Conservation (phyloP, 768 basidiomycete species). For the Pulveroboletus sp. region DNA sequence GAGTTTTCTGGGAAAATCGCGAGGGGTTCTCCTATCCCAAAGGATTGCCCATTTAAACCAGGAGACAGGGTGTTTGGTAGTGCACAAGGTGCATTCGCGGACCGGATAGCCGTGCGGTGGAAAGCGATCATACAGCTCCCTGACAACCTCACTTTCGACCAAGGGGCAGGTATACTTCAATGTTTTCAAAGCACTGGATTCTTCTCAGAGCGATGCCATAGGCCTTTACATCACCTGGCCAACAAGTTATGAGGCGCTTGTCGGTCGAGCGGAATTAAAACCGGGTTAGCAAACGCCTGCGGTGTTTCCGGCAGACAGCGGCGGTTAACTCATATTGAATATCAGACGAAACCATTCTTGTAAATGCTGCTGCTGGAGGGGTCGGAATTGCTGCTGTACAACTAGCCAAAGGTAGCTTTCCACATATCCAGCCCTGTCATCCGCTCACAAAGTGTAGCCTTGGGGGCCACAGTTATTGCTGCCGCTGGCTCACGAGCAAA, state of each 20-base stretch:
- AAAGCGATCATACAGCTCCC: slow-evolving; percentile 62
- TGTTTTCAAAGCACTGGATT: background rate
- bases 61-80: slow-evolving; percentile 90
- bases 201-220: slow-evolving; percentile 23
- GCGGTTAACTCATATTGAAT: too few species aligned
- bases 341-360: slow-evolving; percentile 84
- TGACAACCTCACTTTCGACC: slow-evolving; percentile 69
- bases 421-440: background rate
- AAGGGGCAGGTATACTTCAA: slow-evolving; percentile 67
- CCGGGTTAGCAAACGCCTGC: slow-evolving; percentile 42
- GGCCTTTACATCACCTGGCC: slow-evolving; percentile 88
- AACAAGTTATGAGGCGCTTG: slow-evolving; percentile 89
- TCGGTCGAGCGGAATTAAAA: slow-evolving; percentile 77
- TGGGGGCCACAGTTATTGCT: slow-evolving; percentile 93
- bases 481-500: slow-evolving; percentile 81
- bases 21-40: slow-evolving; percentile 66
- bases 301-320: slow-evolving; percentile 10
- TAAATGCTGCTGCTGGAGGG: slow-evolving; percentile 94
- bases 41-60: slow-evolving; percentile 69
- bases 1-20: slow-evolving; percentile 85
- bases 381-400: slow-evolving; percentile 92
- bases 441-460: slow-evolving; percentile 41
- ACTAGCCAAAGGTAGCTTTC: slow-evolving; percentile 72
- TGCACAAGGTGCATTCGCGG: slow-evolving; percentile 75
- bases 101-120: slow-evolving; percentile 59